Percentiles rank a stretch among this genome's conserved stretches.
Conservation (phyloP, 192 early-diverging fungal genomes). For the Glomus cerebriforme region DNA sequence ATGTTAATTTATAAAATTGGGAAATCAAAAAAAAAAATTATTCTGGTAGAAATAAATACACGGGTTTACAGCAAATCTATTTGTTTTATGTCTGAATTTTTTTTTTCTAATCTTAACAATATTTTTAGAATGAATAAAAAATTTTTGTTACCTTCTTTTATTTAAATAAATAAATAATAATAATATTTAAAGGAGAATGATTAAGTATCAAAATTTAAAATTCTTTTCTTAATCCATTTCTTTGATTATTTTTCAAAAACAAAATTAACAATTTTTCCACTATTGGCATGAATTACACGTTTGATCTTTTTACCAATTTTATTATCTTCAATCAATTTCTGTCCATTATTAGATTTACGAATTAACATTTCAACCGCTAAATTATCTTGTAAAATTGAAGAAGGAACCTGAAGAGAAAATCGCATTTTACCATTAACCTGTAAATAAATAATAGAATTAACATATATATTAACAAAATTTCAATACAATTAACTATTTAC, state of each 20-base stretch:
- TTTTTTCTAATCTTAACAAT: too few species aligned
- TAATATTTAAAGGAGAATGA: too few species aligned
- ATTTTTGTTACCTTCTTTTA: too few species aligned
- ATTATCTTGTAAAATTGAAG: conserved; percentile 37
- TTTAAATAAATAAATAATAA: too few species aligned
- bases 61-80: too few species aligned
- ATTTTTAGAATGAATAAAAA: too few species aligned
- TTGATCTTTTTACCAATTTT: conserved; percentile 43
- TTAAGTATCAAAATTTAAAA: too few species aligned
- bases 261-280: conserved; percentile 77
- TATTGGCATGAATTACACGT: conserved; percentile 68
- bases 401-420: conserved; percentile 58
- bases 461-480: conserved; percentile 6
- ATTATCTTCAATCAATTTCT: conserved; percentile 59
- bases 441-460: conserved; percentile 28
- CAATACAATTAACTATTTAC: conserved; percentile 31
- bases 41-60: too few species aligned
- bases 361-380: conserved; percentile 47
- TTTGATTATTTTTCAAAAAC: conserved; percentile 47
- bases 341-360: conserved; percentile 41
- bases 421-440: conserved; percentile 80
- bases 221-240: too few species aligned
- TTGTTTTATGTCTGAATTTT: too few species aligned
- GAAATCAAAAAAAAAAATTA: too few species aligned
- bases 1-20: too few species aligned